A percentile compares a stretch with the other conserved stretches of the same genome.
Evolutionary conservation across 805 yeast species (phyloP).

Genomic region (Phaffomyces antillensis): DNA sequence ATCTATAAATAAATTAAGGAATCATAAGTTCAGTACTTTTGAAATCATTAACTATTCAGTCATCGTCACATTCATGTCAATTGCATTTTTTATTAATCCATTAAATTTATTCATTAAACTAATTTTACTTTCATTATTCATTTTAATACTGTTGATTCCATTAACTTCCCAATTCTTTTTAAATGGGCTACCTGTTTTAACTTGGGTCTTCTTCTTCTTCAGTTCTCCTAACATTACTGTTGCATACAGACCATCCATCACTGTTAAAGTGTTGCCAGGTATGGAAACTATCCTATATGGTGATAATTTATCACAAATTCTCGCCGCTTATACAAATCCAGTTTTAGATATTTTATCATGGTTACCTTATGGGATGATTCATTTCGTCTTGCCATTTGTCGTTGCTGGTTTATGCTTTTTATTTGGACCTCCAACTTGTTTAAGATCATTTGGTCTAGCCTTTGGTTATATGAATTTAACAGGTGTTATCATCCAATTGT

Average conservation of each 20-base stretch:
- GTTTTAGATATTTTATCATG: constrained; percentile 81
- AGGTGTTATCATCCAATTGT: constrained; percentile 77
- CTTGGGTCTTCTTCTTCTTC: constrained; percentile 83
- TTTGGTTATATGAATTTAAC: constrained; percentile 90
- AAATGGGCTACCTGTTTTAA: constrained; percentile 72
- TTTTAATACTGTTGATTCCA: constrained; percentile 54
- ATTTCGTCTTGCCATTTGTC: constrained; percentile 85
- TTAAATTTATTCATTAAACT: constrained; percentile 36
- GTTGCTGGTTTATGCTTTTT: constrained; percentile 71
- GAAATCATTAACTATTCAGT: constrained; percentile 51
- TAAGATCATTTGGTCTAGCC: constrained; percentile 82
- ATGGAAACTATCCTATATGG: constrained; percentile 89
- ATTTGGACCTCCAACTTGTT: constrained; percentile 86
- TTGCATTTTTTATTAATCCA: constrained; percentile 54
- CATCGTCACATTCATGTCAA: constrained; percentile 43
- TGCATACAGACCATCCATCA: constrained; percentile 76
- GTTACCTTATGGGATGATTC: constrained; percentile 91
- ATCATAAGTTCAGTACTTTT: constrained; percentile 33
- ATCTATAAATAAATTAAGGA: constrained; percentile 34
- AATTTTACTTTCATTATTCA: constrained; percentile 30
- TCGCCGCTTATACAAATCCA: constrained; percentile 64
- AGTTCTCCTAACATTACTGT: constrained; percentile 69
- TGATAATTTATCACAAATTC: constrained; percentile 76
- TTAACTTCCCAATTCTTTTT: constrained; percentile 77
- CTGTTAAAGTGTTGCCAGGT: constrained; percentile 83